These are phyloP conservation scores for Chalaropsis ovoidea DNA, from an alignment of 2,329 filamentous ascomycete genomes.

Conservation along the genomic window DNA sequence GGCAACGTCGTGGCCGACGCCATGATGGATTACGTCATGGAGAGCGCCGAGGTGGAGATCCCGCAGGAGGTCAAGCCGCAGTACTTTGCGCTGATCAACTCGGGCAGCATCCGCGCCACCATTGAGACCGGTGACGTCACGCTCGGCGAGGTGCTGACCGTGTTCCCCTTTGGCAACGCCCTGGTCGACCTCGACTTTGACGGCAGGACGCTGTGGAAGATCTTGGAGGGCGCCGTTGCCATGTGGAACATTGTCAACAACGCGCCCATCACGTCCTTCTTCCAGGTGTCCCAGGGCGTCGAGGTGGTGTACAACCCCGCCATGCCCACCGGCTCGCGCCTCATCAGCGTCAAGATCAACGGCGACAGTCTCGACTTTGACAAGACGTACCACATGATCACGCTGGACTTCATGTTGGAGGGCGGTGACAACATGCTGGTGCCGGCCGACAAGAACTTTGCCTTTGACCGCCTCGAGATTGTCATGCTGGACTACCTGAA, in stretches of 20 bases:
- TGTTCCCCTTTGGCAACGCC: conserved; percentile 57
- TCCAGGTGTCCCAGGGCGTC: conserved; percentile 51
- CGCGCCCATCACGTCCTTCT: conserved; percentile 45
- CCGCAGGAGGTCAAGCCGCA: conserved; percentile 36
- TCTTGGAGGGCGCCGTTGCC: conserved; percentile 50
- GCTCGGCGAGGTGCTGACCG: conserved; percentile 51
- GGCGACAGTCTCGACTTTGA: conserved; percentile 37
- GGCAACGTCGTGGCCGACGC: conserved; percentile 49
- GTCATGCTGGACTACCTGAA: conserved; percentile 44
- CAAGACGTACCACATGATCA: conserved; percentile 47
- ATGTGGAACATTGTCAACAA: conserved; percentile 46
- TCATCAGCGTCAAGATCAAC: conserved; percentile 45
- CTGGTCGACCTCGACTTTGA: conserved; percentile 47
- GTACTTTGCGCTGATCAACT: conserved; percentile 51
- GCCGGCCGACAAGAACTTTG: conserved; percentile 31
- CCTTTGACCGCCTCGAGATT: conserved; percentile 45
- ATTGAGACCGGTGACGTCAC: conserved; percentile 53
- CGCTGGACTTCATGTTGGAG: conserved; percentile 52
- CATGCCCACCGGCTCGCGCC: conserved; percentile 39
- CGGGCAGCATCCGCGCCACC: conserved; percentile 52
- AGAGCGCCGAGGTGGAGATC: conserved; percentile 36
- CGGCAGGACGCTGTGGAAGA: conserved; percentile 46
- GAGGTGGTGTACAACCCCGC: conserved; percentile 48
- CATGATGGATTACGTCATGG: conserved; percentile 44
- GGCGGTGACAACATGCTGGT: conserved; percentile 54